Evolutionary conservation across 805 yeast species (phyloP).

Genomic region (Dipodascus geniculatus): DNA sequence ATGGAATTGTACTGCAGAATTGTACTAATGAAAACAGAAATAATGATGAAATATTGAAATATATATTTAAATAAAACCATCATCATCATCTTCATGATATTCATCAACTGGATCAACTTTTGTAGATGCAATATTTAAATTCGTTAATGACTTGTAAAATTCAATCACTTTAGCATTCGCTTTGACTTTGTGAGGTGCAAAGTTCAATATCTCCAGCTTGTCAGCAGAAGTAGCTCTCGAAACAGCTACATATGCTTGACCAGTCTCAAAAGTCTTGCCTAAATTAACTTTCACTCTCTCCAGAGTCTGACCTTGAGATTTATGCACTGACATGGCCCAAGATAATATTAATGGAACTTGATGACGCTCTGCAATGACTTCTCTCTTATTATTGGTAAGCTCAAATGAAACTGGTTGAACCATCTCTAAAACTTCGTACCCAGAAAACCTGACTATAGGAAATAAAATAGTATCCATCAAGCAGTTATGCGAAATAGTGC

Average conservation of each 20-base stretch:
- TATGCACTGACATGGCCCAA: slow-evolving; percentile 94
- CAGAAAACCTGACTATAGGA: slow-evolving; percentile 1
- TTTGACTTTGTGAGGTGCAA: slow-evolving; percentile 47
- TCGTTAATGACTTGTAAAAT: slow-evolving; percentile 38
- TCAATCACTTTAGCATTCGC: slow-evolving; percentile 60
- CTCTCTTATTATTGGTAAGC: slow-evolving; percentile 3
- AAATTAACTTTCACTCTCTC: slow-evolving; percentile 69
- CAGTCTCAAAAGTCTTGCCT: slow-evolving; percentile 67
- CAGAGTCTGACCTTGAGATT: slow-evolving; percentile 89
- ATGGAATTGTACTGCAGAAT: too few relatives aligned
- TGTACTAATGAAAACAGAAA: background rate
- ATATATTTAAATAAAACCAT: background rate
- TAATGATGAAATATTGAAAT: too few relatives aligned
- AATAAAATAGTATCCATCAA: slow-evolving; percentile 8
- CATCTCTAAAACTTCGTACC: background rate
- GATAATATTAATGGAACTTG: slow-evolving; percentile 83
- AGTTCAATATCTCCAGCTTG: slow-evolving; percentile 72
- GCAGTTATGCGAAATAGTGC: background rate
- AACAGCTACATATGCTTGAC: slow-evolving; percentile 93
- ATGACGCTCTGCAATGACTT: slow-evolving; percentile 45
- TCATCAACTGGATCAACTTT: background rate
- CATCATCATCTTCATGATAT: background rate
- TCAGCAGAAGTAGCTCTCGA: slow-evolving; percentile 79
- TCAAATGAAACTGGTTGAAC: background rate
- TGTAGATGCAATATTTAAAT: background rate